Conservation (phyloP, 1,139 yeast species). For the Diutina rugosa region DNA sequence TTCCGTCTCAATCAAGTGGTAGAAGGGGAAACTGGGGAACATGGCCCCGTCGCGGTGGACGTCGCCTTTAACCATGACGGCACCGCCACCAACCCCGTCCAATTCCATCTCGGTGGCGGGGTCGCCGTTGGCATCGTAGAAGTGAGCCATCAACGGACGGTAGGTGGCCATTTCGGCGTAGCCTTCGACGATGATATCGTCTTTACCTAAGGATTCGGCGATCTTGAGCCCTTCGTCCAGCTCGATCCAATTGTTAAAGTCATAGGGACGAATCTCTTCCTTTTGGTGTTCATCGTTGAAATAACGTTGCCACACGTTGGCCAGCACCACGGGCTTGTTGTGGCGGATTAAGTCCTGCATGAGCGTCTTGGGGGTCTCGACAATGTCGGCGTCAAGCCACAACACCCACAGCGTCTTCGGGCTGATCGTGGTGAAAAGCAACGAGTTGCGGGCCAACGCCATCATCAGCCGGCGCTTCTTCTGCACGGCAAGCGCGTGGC, state of each 20-base stretch:
- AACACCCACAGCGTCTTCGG: slow-evolving; percentile 90
- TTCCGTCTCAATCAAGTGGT: slow-evolving; percentile 92
- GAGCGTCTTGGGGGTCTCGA: slow-evolving; percentile 73
- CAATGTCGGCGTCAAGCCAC: slow-evolving; percentile 91
- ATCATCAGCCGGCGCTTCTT: slow-evolving; percentile 79
- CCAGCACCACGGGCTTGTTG: slow-evolving; percentile 77
- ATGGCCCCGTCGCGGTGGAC: slow-evolving; percentile 98
- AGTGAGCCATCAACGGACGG: slow-evolving; percentile 90
- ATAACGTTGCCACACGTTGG: slow-evolving; percentile 84
- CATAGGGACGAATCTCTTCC: slow-evolving; percentile 74
- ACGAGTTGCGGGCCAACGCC: slow-evolving; percentile 90
- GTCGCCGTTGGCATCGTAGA: slow-evolving; percentile 57
- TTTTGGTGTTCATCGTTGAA: slow-evolving; percentile 42
- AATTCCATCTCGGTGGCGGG: slow-evolving; percentile 54
- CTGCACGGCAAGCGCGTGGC: slow-evolving; percentile 63
- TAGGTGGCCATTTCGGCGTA: slow-evolving; percentile 88
- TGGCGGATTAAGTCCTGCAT: slow-evolving; percentile 83
- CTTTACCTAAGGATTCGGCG: slow-evolving; percentile 62
- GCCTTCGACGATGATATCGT: slow-evolving; percentile 88
- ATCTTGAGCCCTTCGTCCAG: slow-evolving; percentile 71
- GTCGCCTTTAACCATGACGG: slow-evolving; percentile 88
- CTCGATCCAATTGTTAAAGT: slow-evolving; percentile 94
- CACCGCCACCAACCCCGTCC: slow-evolving; percentile 98
- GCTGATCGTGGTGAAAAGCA: slow-evolving; percentile 77
- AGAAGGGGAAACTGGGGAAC: slow-evolving; percentile 98